phyloP scores from a whole-genome alignment of 2,329 filamentous ascomycete species.

The Septoria linicola region DNA sequence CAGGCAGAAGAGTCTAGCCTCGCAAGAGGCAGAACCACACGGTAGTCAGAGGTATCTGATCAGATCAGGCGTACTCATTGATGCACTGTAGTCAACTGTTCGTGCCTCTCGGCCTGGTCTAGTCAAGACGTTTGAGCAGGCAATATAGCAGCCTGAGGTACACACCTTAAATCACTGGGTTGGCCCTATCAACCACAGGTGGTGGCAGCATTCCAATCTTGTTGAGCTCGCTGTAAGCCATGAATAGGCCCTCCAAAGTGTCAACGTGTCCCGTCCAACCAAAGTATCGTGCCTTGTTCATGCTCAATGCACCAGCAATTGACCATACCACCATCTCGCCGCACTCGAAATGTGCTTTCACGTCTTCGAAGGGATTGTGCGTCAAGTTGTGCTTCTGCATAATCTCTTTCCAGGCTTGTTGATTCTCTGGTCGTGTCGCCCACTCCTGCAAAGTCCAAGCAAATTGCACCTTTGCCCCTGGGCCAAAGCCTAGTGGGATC shows the following conservation, averaged over 20 bases:
- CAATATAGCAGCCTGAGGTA: too few species aligned
- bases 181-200: slow-evolving; percentile 31
- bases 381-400: slow-evolving; percentile 44
- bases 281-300: slow-evolving; percentile 49
- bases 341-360: slow-evolving; percentile 50
- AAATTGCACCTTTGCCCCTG: slow-evolving; percentile 41
- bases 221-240: slow-evolving; percentile 45
- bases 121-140: too few species aligned
- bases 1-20: too few species aligned
- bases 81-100: too few species aligned
- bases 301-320: slow-evolving; percentile 33
- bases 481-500: slow-evolving; percentile 44
- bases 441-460: slow-evolving; percentile 48
- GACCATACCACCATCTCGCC: slow-evolving; percentile 44
- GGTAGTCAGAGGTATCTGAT: too few species aligned
- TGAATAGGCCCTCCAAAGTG: slow-evolving; percentile 45
- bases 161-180: slow-evolving; percentile 28
- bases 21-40: too few species aligned
- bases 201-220: slow-evolving; percentile 47
- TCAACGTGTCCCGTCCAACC: slow-evolving; percentile 52
- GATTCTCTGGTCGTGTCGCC: slow-evolving; percentile 47
- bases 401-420: slow-evolving; percentile 49
- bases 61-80: too few species aligned
- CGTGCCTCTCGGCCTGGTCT: too few species aligned
- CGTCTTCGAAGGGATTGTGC: slow-evolving; percentile 45